Conservation (phyloP, 345 rosid genomes). For the Melaleuca alternifolia region DNA sequence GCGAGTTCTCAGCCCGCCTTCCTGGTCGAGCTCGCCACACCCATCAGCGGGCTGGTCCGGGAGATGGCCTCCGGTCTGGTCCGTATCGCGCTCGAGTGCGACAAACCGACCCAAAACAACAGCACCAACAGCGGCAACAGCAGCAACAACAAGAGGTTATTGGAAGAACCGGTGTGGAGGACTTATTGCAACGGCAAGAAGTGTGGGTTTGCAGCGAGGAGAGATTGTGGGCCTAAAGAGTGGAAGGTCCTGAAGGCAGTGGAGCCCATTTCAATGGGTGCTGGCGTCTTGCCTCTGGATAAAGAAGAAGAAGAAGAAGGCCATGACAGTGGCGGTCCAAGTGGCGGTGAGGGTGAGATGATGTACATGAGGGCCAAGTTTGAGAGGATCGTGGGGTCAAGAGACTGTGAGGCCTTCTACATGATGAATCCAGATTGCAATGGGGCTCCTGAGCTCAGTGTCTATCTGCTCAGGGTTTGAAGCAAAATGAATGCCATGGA, state of each 20-base stretch:
- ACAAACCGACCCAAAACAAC: conserved; percentile 18
- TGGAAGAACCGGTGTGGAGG: conserved; percentile 88
- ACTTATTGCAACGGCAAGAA: conserved; percentile 92
- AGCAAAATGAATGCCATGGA: not conserved
- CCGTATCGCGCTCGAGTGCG: conserved; percentile 87
- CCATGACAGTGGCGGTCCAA: not conserved
- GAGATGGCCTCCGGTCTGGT: conserved; percentile 99
- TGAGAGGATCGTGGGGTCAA: conserved; percentile 88
- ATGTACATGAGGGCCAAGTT: conserved; percentile 95
- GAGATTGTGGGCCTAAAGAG: conserved; percentile 69
- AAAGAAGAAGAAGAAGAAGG: conserved; percentile 9
- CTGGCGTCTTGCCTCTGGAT: conserved; percentile 72
- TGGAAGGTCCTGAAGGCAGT: conserved; percentile 71
- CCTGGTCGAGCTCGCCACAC: conserved; percentile 81
- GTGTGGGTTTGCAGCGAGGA: conserved; percentile 73
- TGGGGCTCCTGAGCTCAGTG: conserved; percentile 94
- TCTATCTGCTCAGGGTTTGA: conserved; percentile 85
- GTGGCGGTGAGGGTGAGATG: conserved; percentile 28
- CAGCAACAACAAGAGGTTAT: conserved; percentile 25
- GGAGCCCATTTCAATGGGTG: conserved; percentile 96
- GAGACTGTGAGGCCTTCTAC: conserved; percentile 97
- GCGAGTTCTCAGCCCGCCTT: conserved; percentile 75
- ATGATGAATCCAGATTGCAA: conserved; percentile 99
- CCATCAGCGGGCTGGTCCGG: conserved; percentile 70
- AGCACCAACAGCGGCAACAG: not conserved